Evolutionary conservation across 805 yeast species (phyloP), one percentile per base, ranked within the genome.

Genomic region (Jamesozyma gamospora): DNA sequence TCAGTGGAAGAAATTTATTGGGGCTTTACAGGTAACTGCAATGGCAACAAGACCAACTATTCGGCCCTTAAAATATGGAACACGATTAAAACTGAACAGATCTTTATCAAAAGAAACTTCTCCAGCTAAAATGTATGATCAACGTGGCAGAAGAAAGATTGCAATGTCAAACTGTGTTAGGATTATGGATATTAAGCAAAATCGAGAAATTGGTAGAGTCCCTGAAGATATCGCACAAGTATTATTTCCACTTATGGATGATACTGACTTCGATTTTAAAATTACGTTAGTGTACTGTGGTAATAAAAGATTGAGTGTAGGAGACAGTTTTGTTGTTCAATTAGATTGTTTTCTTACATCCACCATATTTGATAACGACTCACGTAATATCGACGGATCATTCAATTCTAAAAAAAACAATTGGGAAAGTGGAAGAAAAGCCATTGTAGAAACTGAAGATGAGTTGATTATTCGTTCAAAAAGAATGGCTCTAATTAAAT

Each of bases 301-400:
- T 15, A 63, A 66, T 10, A 53, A 45, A 29, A 56, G 77, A 25
- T 55, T 87, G 27, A 67, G 82, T 9, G 72, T 78, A 1, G 97
- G 96, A 3, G 94, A 86, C 52, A 68, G 80, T 1, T 79, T 88
- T 51, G 66, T 74, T 17, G 64, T 86, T 0, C 84, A 79, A 50
- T 60, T 84, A 4, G 83, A 85, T 49, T 74, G 86, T 42, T 83
- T 58, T 52, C 54, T 88, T 19, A 69, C 55, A 46, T 70, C 64
- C 6, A 42, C 41, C 14, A 37, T 48, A 34, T 59, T 63, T 43
- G 58, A 52, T n/a, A 32, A 39, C 18, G 21, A 14, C 15, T 9
- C 6, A 11, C 18, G 16, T 13, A 36, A 41, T 26, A 12, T 19
- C 8, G 33, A 15, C 3, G 21, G 15, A 17, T n/a, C 25, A n/a